These are phyloP conservation scores for Astrocystis sublimbata DNA, from an alignment of 495 filamentous ascomycete genomes.

Conservation along the genomic window DNA sequence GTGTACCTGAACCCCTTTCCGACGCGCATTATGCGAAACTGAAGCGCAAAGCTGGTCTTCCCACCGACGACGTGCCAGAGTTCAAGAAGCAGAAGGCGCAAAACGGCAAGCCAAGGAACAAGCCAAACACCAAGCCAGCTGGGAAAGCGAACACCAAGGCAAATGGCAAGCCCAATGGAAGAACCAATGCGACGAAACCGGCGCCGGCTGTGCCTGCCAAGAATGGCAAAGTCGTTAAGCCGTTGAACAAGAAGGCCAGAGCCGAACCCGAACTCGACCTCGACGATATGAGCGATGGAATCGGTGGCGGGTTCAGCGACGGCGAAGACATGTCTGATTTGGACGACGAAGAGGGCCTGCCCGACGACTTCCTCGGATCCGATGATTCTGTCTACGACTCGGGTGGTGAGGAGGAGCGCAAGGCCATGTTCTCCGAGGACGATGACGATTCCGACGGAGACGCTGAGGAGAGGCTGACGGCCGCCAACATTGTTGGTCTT, in stretches of 20 bases:
- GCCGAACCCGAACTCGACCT: constrained; percentile 50
- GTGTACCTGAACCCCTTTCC: constrained; percentile 76
- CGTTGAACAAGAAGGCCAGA: constrained; percentile 50
- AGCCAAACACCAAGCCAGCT: constrained; percentile 25
- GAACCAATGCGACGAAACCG: constrained; percentile 38
- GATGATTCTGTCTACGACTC: constrained; percentile 74
- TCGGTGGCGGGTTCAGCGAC: constrained; percentile 58
- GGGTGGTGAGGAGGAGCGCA: constrained; percentile 62
- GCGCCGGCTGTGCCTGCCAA: constrained; percentile 27
- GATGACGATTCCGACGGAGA: constrained; percentile 87
- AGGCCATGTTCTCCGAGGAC: constrained; percentile 89
- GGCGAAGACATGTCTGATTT: constrained; percentile 48
- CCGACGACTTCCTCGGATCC: constrained; percentile 59
- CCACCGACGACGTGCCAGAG: constrained; percentile 47
- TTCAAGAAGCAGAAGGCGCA: constrained; percentile 70
- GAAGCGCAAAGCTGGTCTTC: constrained; percentile 72
- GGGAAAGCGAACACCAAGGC: constrained; percentile 32
- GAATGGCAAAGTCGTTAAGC: constrained; percentile 43
- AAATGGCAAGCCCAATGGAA: constrained; percentile 38
- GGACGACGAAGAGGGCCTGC: constrained; percentile 45
- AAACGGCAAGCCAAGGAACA: constrained; percentile 48
- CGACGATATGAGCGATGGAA: constrained; percentile 51
- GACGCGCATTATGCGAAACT: constrained; percentile 72
- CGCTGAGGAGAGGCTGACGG: constrained; percentile 86
- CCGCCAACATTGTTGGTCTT: constrained; percentile 92